A percentile compares a stretch with the other conserved stretches of the same genome.
These are phyloP conservation scores for Aegilops longissima DNA, from an alignment of 176 grass and related monocot genomes.

Conservation along the genomic window DNA sequence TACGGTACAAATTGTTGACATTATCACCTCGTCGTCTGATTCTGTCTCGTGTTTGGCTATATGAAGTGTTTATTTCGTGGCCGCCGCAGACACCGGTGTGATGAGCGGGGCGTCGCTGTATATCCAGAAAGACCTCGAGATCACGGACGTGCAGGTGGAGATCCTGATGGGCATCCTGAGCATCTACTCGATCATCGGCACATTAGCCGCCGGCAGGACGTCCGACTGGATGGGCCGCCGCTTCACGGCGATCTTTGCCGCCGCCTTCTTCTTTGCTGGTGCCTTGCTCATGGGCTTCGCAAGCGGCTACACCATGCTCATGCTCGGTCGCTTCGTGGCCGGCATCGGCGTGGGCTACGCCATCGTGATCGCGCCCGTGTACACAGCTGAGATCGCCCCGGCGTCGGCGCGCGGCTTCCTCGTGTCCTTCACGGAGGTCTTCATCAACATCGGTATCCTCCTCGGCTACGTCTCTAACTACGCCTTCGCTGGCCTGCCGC, in stretches of 20 bases:
- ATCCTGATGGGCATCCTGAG: constrained; percentile 59
- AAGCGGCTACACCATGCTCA: constrained; percentile 45
- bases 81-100: constrained; percentile 56
- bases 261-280: constrained; percentile 50
- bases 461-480: constrained; percentile 71
- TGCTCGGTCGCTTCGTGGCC: constrained; percentile 54
- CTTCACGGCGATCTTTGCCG: constrained; percentile 54
- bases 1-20: constrained; percentile 39
- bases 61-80: neutral
- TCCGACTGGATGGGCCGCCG: constrained; percentile 78
- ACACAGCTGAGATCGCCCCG: constrained; percentile 64
- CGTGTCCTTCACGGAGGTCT: constrained; percentile 57
- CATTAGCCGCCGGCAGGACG: constrained; percentile 57
- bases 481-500: constrained; percentile 38
- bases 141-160: constrained; percentile 61
- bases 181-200: constrained; percentile 63
- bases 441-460: constrained; percentile 65
- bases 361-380: constrained; percentile 61
- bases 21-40: neutral
- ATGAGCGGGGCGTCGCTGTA: constrained; percentile 66
- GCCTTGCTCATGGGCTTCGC: constrained; percentile 64
- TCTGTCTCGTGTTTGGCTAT: neutral
- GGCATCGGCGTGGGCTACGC: constrained; percentile 68
- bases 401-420: constrained; percentile 60
- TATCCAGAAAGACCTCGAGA: constrained; percentile 59